Conservation (phyloP, 345 rosid genomes). For the Citrus unshiu region DNA sequence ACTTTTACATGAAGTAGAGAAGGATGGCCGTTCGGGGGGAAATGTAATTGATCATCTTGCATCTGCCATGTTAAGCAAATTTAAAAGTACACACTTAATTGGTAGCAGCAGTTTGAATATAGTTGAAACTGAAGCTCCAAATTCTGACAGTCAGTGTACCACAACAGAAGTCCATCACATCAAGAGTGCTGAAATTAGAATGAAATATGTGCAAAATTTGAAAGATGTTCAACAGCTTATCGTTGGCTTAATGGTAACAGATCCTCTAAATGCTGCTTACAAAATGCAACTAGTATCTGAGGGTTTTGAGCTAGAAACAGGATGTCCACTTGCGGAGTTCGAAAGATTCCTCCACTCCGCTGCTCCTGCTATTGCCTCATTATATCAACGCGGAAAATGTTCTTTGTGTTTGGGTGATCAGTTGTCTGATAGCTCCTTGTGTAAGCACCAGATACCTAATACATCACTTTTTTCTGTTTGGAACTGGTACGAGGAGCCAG, state of each 20-base stretch:
- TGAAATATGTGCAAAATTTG: constrained; percentile 4
- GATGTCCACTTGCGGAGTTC: constrained; percentile 23
- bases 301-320: constrained; percentile 1
- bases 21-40: background rate
- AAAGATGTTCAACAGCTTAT: background rate
- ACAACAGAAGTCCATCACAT: background rate
- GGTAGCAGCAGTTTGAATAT: background rate
- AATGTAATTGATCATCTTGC: background rate
- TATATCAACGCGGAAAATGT: background rate
- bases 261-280: constrained; percentile 16
- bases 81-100: background rate
- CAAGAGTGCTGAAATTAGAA: constrained; percentile 1
- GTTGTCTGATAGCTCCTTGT: constrained; percentile 1
- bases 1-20: background rate
- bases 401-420: background rate
- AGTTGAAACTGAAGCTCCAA: constrained; percentile 5
- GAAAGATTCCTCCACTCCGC: constrained; percentile 23
- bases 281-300: constrained; percentile 21
- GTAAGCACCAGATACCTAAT: constrained; percentile 14
- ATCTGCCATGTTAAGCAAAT: background rate
- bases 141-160: background rate
- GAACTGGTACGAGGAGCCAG: constrained; percentile 28
- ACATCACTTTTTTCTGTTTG: constrained; percentile 23
- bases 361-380: constrained; percentile 17
- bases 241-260: background rate